Evolutionary conservation across 75 land plant genomes (phyloP), one percentile per base, ranked within the genome.

Genomic region (Gnetum montanum): DNA sequence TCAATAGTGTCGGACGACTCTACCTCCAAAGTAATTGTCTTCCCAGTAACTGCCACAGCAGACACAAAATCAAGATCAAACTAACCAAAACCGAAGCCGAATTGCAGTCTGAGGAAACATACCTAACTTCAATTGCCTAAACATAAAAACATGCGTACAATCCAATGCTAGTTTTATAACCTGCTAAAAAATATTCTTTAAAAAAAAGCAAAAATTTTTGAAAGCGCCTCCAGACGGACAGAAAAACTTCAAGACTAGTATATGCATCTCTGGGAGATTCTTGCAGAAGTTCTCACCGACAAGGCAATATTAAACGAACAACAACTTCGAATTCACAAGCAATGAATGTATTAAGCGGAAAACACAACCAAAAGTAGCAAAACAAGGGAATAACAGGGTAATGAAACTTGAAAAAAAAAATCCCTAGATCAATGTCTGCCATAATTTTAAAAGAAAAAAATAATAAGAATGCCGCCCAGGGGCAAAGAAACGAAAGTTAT

Each of bases 1-100:
- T 79, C 79, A 68, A 79, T 79, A 20, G 83, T 79, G 45, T 79
- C 83, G 10, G 79, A 79, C 5, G 79, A 75, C 50, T 75, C 83
- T 13, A 82, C 86, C 72, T 82, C 86, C 0, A 83, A 68, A 51
- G 87, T 83, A 28, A 53, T 53, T 18, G 55, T 53, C 24, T 53
- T 53, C 19, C 55, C 55, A 20, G 55, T 53, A 23, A 53, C 55
- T 53, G 55, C 13, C 1, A 41, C 13, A 41, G 0, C 3, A 15
- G 16, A 18, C 43, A 41, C 4, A 18, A 41, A 41, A 41, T 41
- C 43, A 41, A 18, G 13, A 41, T 6, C n/a, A 41, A n/a, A n/a
- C n/a, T n/a, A n/a, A n/a, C n/a, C n/a, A n/a, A n/a, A n/a, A n/a
- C n/a, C n/a, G n/a, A n/a, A n/a, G n/a, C n/a, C n/a, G n/a, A n/a